Percentiles rank a stretch among this genome's conserved stretches.
Evolutionary conservation across 2,329 filamentous ascomycete genomes (phyloP).

Genomic region (Penicillium decumbens): DNA sequence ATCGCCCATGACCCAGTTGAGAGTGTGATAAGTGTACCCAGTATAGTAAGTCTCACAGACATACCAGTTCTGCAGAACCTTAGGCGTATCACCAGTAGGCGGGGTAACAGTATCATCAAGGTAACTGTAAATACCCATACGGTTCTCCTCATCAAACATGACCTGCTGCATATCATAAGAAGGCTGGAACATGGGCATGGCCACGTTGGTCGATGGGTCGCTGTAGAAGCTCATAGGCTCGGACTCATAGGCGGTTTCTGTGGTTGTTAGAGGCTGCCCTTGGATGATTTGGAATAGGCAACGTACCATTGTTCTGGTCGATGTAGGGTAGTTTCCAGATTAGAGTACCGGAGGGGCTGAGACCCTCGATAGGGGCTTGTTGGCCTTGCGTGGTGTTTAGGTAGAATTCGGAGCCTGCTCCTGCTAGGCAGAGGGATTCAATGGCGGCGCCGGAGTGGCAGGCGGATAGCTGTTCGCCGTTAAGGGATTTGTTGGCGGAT

Average conservation of each 20-base stretch:
- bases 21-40: constrained; percentile 42
- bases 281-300: too few species aligned
- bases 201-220: constrained; percentile 41
- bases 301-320: not conserved
- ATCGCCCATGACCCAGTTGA: constrained; percentile 43
- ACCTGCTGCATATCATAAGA: constrained; percentile 26
- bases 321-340: constrained; percentile 10
- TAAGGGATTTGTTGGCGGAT: constrained; percentile 36
- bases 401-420: constrained; percentile 15
- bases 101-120: constrained; percentile 40
- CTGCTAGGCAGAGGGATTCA: constrained; percentile 43
- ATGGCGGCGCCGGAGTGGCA: constrained; percentile 50
- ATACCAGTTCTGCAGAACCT: constrained; percentile 43
- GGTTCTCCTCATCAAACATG: constrained; percentile 39
- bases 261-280: not conserved
- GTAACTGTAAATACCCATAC: constrained; percentile 40
- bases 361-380: constrained; percentile 14
- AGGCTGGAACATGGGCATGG: constrained; percentile 40
- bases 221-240: constrained; percentile 36
- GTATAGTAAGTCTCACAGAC: constrained; percentile 41
- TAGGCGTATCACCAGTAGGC: constrained; percentile 17
- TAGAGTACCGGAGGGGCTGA: constrained; percentile 2
- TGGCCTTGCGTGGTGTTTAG: constrained; percentile 34
- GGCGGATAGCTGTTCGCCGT: constrained; percentile 38
- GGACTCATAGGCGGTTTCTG: constrained; percentile 26